Evolutionary conservation across 768 basidiomycete genomes (phyloP), one percentile per base, ranked within the genome.

Genomic region (Phaeolepiota aurea): DNA sequence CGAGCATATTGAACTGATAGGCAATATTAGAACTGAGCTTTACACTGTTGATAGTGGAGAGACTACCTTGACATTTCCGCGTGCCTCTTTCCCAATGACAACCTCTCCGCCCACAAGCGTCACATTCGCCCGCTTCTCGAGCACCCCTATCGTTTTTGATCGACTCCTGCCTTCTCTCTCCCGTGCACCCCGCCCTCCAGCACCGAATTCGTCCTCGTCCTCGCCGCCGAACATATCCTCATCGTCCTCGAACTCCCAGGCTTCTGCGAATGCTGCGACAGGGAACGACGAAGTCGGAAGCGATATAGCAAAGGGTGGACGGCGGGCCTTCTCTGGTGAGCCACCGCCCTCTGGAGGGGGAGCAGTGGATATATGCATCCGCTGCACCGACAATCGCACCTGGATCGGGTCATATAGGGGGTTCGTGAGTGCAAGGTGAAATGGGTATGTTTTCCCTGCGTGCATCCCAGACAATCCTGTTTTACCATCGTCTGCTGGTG

Each of bases 221-320:
- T 62, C 62, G 1, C 53, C 65, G 25, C 74, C 77, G 51, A 83
- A 82, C 85, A 88, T 87, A 32, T 89, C 91, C 43, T 94, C 91
- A 44, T 92, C 92, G 40, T 96, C 94, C 21, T 96, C 94, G 46
- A 92, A 96, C 58, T 98, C 92, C 94, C 94, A 98, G 22, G 89
- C 90, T 56, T 98, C 96, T 13, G 90, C 90, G 54, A 86, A 93
- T 2, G 94, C 87, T 11, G 85, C 81, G 35, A 98, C 77, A 3
- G 85, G 68, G 56, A 99, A 94, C 5, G 80, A 63, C 0, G 76
- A 65, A 9, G 79, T 79, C 0, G 90, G 93, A 2, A 98, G 65
- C 7, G 82, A 80, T 3, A 94, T 70, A 1, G 80, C 83, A 54
- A 87, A 94, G 2, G 85, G 82, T 32, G 82, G 79, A 3, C 82